These are phyloP conservation scores for Coemansia sp. DNA, from an alignment of 192 early-diverging fungal species.

Conservation along the genomic window DNA sequence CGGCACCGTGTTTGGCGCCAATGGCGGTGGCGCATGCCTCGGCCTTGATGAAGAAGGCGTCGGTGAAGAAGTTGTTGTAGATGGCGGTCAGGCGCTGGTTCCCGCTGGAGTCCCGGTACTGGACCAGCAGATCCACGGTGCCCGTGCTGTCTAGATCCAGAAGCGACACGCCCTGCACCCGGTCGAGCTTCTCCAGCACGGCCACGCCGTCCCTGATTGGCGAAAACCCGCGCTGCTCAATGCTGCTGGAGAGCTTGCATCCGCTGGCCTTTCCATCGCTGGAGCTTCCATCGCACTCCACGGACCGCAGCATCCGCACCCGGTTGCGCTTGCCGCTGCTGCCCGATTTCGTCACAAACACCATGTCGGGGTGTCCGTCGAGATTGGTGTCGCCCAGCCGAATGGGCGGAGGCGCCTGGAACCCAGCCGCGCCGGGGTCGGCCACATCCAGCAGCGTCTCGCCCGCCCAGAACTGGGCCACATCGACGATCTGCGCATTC, in stretches of 20 bases:
- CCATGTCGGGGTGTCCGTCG: constrained; percentile 90
- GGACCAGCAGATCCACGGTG: constrained; percentile 74
- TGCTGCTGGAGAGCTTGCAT: neutral
- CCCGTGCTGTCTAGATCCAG: constrained; percentile 92
- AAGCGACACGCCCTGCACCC: constrained; percentile 69
- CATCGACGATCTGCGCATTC: constrained; percentile 33
- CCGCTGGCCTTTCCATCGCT: constrained; percentile 29
- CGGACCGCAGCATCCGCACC: constrained; percentile 69
- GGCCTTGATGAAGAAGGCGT: constrained; percentile 92
- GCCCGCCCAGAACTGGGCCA: constrained; percentile 43
- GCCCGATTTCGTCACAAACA: constrained; percentile 58
- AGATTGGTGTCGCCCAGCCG: constrained; percentile 80
- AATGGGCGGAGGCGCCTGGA: constrained; percentile 61
- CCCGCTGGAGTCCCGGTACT: constrained; percentile 39
- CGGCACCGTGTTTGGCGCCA: constrained; percentile 59
- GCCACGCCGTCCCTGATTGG: constrained; percentile 67
- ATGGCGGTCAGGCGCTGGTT: constrained; percentile 59
- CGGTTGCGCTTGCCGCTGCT: constrained; percentile 30
- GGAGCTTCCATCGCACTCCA: constrained; percentile 54
- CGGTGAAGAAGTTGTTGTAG: constrained; percentile 89
- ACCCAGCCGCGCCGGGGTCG: constrained; percentile 50
- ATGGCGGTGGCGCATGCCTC: constrained; percentile 59
- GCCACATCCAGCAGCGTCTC: constrained; percentile 50
- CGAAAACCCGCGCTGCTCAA: constrained; percentile 63
- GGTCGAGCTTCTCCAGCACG: constrained; percentile 52